Evolutionary conservation across 495 filamentous ascomycete species (phyloP).

Genomic region (Hyphodiscus hymeniophilus): DNA sequence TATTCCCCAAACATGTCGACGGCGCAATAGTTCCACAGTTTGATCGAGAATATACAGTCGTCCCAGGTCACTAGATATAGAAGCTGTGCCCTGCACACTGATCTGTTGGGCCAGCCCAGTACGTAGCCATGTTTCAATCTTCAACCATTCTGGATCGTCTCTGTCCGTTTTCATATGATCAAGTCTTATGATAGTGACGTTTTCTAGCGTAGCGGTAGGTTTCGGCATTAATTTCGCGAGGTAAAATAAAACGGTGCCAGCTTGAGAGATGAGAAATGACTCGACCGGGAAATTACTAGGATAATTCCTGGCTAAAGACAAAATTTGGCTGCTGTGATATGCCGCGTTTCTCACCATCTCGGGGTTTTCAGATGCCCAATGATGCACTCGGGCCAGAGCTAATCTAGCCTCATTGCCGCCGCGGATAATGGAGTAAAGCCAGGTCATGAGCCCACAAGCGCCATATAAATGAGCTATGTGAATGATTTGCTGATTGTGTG

Average conservation of each 20-base stretch:
- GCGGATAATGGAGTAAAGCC: neutral
- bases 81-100: neutral
- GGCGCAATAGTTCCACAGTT: neutral
- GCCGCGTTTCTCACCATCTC: neutral
- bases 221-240: neutral
- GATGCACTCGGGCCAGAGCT: neutral
- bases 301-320: neutral
- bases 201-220: no score
- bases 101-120: neutral
- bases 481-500: neutral
- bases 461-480: conserved; percentile 3
- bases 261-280: neutral
- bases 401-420: neutral
- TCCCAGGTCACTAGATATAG: neutral
- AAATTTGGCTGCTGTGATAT: neutral
- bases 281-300: neutral
- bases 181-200: no score
- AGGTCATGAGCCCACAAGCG: conserved; percentile 1
- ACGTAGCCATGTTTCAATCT: neutral
- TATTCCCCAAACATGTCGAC: neutral
- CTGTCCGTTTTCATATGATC: no score
- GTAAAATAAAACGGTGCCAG: neutral
- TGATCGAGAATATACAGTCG: neutral
- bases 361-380: neutral
- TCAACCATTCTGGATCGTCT: neutral